phyloP scores from a whole-genome alignment of 2,329 filamentous ascomycete species.

The Neonectria sp. region DNA sequence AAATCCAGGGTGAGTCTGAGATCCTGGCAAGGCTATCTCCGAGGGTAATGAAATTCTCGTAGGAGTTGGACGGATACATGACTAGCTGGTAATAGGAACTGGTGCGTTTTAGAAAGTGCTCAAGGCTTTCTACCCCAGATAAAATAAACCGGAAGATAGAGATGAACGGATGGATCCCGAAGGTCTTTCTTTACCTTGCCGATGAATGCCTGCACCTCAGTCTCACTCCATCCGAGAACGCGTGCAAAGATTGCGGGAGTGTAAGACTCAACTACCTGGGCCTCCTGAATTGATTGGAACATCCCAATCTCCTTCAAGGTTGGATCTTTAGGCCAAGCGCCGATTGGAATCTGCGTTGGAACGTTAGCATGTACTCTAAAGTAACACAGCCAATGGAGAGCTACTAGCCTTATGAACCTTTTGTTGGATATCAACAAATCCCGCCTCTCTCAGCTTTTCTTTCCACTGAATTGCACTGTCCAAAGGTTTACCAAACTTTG shows the following conservation, averaged over 20 bases:
- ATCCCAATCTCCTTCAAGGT: neutral
- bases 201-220: neutral
- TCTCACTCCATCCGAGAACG: neutral
- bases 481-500: slow-evolving; percentile 26
- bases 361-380: neutral
- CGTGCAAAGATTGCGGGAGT: neutral
- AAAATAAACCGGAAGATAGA: neutral
- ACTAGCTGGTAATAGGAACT: neutral
- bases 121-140: neutral
- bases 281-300: neutral
- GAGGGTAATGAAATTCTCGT: no score
- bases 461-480: slow-evolving; percentile 15
- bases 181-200: neutral
- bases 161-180: neutral
- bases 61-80: no score
- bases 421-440: slow-evolving; percentile 17
- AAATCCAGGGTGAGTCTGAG: no score
- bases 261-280: neutral
- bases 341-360: neutral
- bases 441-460: slow-evolving; percentile 10
- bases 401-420: slow-evolving; percentile 14
- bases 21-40: no score
- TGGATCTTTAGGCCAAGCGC: neutral
- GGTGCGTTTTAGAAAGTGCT: neutral
- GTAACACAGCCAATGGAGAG: neutral